Percentiles rank a stretch among this genome's conserved stretches.
Evolutionary conservation across 306 rosid species (phyloP).

Genomic region (Vigna hirtella): DNA sequence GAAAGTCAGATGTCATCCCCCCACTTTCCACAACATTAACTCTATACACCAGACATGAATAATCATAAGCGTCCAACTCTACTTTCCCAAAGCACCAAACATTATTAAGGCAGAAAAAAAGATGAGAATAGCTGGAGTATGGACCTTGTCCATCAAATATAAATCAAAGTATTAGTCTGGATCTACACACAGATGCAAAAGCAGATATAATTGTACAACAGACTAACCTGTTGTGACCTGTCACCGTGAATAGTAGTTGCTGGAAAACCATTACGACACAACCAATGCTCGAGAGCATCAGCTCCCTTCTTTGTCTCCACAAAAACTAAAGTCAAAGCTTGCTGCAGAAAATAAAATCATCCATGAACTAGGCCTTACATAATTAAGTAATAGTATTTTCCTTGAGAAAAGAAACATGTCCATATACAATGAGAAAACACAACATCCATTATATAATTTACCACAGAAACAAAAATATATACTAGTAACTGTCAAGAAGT

Average conservation of each 20-base stretch:
- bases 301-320: constrained; percentile 99
- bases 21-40: background rate
- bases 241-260: constrained; percentile 99
- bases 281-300: constrained; percentile 92
- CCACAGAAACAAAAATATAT: constrained; percentile 5
- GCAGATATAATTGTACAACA: constrained; percentile 18
- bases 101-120: constrained; percentile 1
- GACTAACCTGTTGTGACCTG: constrained; percentile 91
- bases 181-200: background rate
- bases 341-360: constrained; percentile 60
- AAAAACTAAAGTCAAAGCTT: constrained; percentile 91
- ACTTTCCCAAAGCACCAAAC: background rate
- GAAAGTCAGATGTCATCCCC: constrained; percentile 12
- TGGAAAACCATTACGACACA: constrained; percentile 82
- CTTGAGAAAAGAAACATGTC: background rate
- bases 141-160: background rate
- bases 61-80: background rate
- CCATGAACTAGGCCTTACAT: background rate
- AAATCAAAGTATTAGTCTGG: background rate
- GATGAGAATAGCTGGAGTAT: constrained; percentile 1
- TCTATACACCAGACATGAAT: background rate
- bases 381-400: background rate
- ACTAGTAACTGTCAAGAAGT: no score
- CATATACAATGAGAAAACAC: constrained; percentile 19
- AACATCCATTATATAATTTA: constrained; percentile 2